phyloP scores from a whole-genome alignment of 495 filamentous ascomycete genomes.

The Penicillium coprophilum region DNA sequence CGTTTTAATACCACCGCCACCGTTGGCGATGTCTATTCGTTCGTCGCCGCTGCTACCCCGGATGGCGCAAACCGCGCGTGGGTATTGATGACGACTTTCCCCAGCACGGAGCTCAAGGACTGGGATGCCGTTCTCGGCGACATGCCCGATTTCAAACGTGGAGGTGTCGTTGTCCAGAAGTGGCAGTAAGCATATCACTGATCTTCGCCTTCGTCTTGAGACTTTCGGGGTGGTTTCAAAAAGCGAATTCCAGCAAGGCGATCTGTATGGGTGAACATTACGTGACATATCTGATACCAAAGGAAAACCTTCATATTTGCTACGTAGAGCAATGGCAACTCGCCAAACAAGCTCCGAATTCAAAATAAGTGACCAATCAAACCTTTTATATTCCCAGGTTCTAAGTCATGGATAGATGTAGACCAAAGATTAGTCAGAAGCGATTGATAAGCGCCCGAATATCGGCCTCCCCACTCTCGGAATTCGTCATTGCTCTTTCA shows the following conservation, averaged over 20 bases:
- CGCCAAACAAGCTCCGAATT: not conserved
- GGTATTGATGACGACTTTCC: conserved; percentile 92
- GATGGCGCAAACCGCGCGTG: conserved; percentile 61
- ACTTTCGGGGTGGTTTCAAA: conserved; percentile 5
- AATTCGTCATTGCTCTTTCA: conserved; percentile 10
- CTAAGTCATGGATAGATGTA: not conserved
- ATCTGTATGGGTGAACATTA: conserved; percentile 1
- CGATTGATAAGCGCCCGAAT: conserved; percentile 48
- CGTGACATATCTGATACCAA: conserved; percentile 7
- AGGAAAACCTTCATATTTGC: not conserved
- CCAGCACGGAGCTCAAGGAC: conserved; percentile 87
- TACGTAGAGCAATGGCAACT: conserved; percentile 1
- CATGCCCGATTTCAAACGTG: conserved; percentile 77
- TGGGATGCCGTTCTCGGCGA: conserved; percentile 67
- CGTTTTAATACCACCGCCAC: conserved; percentile 93
- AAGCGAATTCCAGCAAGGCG: conserved; percentile 9
- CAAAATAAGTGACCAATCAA: conserved; percentile 1
- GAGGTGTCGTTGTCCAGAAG: conserved; percentile 86
- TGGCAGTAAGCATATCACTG: conserved; percentile 55
- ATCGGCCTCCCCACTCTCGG: conserved; percentile 32
- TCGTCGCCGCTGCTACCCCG: conserved; percentile 69
- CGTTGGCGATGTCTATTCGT: conserved; percentile 85
- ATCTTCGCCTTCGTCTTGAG: not conserved
- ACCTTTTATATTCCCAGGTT: not conserved
- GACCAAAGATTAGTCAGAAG: conserved; percentile 17